Evolutionary conservation across 495 filamentous ascomycete genomes (phyloP).

Genomic region (Podospora anserina): DNA sequence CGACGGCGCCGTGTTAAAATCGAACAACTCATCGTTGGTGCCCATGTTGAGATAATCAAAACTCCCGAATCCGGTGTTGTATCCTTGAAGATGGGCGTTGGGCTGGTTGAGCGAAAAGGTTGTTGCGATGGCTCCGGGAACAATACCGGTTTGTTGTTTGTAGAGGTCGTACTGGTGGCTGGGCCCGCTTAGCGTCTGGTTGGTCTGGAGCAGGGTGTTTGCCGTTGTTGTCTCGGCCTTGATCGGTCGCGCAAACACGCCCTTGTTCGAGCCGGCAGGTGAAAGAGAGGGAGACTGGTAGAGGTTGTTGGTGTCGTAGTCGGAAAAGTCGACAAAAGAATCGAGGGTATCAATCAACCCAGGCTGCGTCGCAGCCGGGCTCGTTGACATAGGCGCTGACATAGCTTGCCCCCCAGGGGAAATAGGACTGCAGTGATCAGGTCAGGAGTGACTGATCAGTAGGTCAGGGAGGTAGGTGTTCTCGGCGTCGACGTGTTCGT

Average conservation of each 20-base stretch:
- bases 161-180: conserved; percentile 91
- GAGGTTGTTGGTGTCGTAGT: conserved; percentile 40
- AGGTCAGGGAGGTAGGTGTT: neutral
- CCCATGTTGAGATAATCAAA: conserved; percentile 54
- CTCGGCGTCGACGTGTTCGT: neutral
- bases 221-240: conserved; percentile 38
- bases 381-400: conserved; percentile 33
- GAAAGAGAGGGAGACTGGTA: conserved; percentile 50
- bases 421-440: neutral
- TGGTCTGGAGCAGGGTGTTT: conserved; percentile 35
- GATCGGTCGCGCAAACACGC: conserved; percentile 37
- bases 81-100: conserved; percentile 52
- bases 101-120: conserved; percentile 64
- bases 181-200: conserved; percentile 66
- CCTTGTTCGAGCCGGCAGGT: conserved; percentile 37
- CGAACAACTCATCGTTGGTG: conserved; percentile 48
- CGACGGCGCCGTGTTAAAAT: conserved; percentile 56
- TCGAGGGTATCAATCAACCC: conserved; percentile 27
- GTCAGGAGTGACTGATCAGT: neutral
- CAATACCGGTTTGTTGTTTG: conserved; percentile 86
- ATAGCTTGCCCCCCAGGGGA: conserved; percentile 13
- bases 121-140: conserved; percentile 69
- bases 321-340: conserved; percentile 45
- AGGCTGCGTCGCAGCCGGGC: conserved; percentile 21
- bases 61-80: conserved; percentile 40